phyloP scores from a whole-genome alignment of 2,329 filamentous ascomycete genomes.

The Dactylonectria macrodidyma region DNA sequence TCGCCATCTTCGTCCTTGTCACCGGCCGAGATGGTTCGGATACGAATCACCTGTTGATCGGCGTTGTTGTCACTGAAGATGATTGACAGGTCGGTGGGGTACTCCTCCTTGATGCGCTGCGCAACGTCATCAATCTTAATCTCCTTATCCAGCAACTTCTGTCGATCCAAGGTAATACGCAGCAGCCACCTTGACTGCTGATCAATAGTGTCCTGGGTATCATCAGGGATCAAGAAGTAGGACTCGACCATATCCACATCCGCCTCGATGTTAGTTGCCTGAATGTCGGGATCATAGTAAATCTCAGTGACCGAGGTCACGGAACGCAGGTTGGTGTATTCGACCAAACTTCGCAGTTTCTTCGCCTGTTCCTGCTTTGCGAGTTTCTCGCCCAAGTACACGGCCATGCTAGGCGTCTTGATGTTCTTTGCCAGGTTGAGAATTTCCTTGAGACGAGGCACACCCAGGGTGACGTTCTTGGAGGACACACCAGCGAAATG shows the following conservation, averaged over 20 bases:
- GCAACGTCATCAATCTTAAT: constrained; percentile 94
- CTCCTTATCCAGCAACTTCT: constrained; percentile 95
- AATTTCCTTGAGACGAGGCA: constrained; percentile 99
- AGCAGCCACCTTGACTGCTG: constrained; percentile 95
- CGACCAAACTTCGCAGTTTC: constrained; percentile 87
- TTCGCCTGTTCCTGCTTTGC: constrained; percentile 86
- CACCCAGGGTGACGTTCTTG: constrained; percentile 99
- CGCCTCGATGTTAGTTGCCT: constrained; percentile 86
- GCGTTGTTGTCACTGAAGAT: constrained; percentile 99
- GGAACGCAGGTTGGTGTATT: constrained; percentile 93
- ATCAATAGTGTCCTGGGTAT: constrained; percentile 72
- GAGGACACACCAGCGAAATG: constrained; percentile 99
- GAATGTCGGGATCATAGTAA: constrained; percentile 95
- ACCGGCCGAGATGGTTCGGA: constrained; percentile 80
- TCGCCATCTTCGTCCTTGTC: constrained; percentile 79
- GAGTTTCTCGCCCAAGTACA: constrained; percentile 80
- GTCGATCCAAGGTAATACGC: constrained; percentile 91
- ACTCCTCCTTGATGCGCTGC: constrained; percentile 89
- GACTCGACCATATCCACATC: constrained; percentile 97
- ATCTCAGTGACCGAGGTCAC: constrained; percentile 95
- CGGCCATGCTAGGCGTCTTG: constrained; percentile 97
- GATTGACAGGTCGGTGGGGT: constrained; percentile 86
- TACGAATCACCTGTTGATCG: constrained; percentile 93
- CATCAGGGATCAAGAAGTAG: constrained; percentile 94
- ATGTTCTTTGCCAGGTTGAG: constrained; percentile 97